phyloP scores from a whole-genome alignment of 2,329 filamentous ascomycete species.

The Rhinocladiella mackenziei region DNA sequence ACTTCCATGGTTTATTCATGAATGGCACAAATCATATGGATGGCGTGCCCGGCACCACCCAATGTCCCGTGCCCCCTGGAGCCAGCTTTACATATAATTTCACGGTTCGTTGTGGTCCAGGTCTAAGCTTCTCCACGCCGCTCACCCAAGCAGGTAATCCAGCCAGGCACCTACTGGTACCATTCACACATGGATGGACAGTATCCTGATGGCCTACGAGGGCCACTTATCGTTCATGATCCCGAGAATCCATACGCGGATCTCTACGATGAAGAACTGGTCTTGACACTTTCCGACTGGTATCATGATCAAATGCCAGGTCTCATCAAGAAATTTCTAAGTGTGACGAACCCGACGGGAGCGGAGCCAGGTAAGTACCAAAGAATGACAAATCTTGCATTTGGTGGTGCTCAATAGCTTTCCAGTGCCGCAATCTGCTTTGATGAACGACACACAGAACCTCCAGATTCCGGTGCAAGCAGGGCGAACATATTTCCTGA shows the following conservation, averaged over 20 bases:
- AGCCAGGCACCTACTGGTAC: conserved; percentile 77
- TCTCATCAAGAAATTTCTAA: conserved; percentile 48
- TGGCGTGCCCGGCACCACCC: conserved; percentile 61
- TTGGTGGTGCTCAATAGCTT: not conserved
- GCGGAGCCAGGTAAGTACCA: conserved; percentile 49
- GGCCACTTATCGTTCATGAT: conserved; percentile 62
- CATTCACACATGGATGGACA: conserved; percentile 65
- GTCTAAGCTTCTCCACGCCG: not conserved
- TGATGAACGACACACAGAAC: conserved; percentile 68
- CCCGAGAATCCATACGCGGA: conserved; percentile 54
- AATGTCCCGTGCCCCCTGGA: conserved; percentile 64
- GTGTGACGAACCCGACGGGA: conserved; percentile 48
- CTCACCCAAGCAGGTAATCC: conserved; percentile 45
- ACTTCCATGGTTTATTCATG: conserved; percentile 68
- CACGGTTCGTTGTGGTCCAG: conserved; percentile 43
- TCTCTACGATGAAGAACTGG: conserved; percentile 59
- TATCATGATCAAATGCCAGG: conserved; percentile 59
- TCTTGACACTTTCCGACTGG: conserved; percentile 66
- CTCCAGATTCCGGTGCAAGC: conserved; percentile 58
- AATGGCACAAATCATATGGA: conserved; percentile 68
- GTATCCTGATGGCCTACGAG: conserved; percentile 67
- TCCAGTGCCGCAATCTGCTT: conserved; percentile 58
- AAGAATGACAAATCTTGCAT: not conserved
- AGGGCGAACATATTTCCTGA: conserved; percentile 68
- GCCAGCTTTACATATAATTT: conserved; percentile 67